Evolutionary conservation across 768 basidiomycete species (phyloP), one percentile per base, ranked within the genome.

Genomic region (Austroboletus festivus): DNA sequence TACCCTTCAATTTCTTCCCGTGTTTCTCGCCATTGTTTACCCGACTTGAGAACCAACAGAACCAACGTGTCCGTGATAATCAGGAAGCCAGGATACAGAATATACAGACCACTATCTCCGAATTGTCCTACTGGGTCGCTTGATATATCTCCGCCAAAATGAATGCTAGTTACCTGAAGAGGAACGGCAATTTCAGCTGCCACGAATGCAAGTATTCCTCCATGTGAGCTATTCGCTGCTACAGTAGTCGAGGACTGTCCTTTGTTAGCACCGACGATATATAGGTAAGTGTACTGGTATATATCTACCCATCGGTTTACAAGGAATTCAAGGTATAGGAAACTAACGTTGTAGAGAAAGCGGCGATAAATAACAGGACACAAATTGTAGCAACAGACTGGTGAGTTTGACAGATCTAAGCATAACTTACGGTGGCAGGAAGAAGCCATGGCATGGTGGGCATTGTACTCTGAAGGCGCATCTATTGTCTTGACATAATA

Each of bases 231-330:
- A 61, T 94, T 94, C 37, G 73, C 68, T 1, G 92, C 89, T 9
- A 82, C 79, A 0, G 87, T 88, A 2, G 81, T 81, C 1, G 89
- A 86, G 1, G 89, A 89, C 9, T 86, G 79, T 7, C 93, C 93
- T 7, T 73, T 70, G 60, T 94, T 94, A 7, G 89, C 82, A 58
- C 94, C 93, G 16, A 93, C 89, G 37, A 93, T 78, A 60, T n/a
- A n/a, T 92, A 94, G 0, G 91, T 86, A 18, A 95, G 72, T 1
- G 85, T 83, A 33, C 79, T 82, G 2, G 79, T 71, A 60, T 83
- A 86, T 44, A 82, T 78, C 66, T 73, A 73, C 50, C 78, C 80
- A 42, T 35, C 13, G 5, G 19, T 7, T 22, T 21, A 34, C n/a
- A 38, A 45, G 13, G 13, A 13, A 12, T 19, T 51, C 7, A 45